Percentiles rank a stretch among this genome's conserved stretches.
Conservation (phyloP, 129 eudicot genomes). For the Escallonia rubra region DNA sequence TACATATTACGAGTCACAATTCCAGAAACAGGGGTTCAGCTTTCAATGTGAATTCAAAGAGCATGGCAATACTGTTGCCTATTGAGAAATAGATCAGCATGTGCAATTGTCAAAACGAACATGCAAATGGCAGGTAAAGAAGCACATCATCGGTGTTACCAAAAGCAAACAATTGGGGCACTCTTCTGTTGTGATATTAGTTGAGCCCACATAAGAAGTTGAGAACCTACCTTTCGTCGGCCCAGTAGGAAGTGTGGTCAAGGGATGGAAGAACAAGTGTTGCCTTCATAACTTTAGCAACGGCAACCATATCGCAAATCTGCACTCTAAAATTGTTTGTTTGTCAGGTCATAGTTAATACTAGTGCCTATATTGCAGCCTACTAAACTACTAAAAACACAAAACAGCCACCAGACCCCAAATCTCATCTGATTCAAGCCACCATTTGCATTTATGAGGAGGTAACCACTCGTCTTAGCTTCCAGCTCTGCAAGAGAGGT, state of each 20-base stretch:
- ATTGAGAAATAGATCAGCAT: no score
- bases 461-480: slow-evolving; percentile 69
- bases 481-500: slow-evolving; percentile 59
- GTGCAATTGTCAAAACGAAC: no score
- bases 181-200: background rate
- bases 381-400: slow-evolving; percentile 16
- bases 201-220: background rate
- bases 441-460: slow-evolving; percentile 96
- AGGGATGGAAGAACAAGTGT: slow-evolving; percentile 96
- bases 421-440: slow-evolving; percentile 99
- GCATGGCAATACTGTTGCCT: no score
- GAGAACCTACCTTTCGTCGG: slow-evolving; percentile 77
- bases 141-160: background rate
- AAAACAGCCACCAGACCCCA: slow-evolving; percentile 78
- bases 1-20: no score
- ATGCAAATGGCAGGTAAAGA: background rate
- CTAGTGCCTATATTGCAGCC: slow-evolving; percentile 7
- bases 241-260: slow-evolving; percentile 98
- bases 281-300: slow-evolving; percentile 92
- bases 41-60: no score
- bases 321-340: slow-evolving; percentile 65
- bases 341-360: slow-evolving; percentile 38
- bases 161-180: background rate
- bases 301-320: slow-evolving; percentile 99
- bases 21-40: no score